Base-by-base conservation (phyloP, 1,284 basidiomycete species). In the Papiliotrema fonsecae region DNA sequence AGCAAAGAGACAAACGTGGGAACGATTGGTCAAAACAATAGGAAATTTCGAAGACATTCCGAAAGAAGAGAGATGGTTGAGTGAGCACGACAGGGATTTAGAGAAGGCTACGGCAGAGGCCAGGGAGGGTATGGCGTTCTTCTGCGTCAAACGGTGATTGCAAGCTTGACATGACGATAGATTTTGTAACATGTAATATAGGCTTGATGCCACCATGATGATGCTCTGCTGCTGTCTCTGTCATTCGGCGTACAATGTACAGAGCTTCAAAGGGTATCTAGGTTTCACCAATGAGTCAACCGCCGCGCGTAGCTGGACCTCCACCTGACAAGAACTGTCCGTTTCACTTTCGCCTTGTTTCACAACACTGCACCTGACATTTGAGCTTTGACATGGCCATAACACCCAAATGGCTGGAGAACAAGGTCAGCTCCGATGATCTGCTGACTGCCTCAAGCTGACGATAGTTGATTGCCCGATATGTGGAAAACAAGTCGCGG, bases 41-140 rank as follows among this genome's bases (percentile, higher is more conserved):
- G 70, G 84, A 78, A 54, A 51, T 6, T 52, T 54, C 2, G 62
- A 64, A 19, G 64, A 67, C 37, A 65, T 78, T 4, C 54, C 60
- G 2, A 56, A 61, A n/a, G 74, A 75, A 35, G 75, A 77, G 42
- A 67, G 78, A 70, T 96, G 89, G 90, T 83, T 82, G 49, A 77
- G 78, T 6, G 78, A 78, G 43, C 87, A 96, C 63, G 87, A 81
- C 45, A 76, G 90, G 50, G 81, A 81, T 49, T 72, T 94, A 43
- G 87, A 90, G 70, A 82, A 82, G 63, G 83, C 81, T 28, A 87
- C 87, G 1, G 86, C 85, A 68, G 77, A 82, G 58, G 83, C 87
- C 39, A 84, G 85, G 73, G 78, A 84, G 52, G 91, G 91, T 0
- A 71, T 94, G 71, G 74, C 87, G 60, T 93, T 94, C 69, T 77